phyloP scores from a whole-genome alignment of 495 filamentous ascomycete species.

The Viridothelium virens region DNA sequence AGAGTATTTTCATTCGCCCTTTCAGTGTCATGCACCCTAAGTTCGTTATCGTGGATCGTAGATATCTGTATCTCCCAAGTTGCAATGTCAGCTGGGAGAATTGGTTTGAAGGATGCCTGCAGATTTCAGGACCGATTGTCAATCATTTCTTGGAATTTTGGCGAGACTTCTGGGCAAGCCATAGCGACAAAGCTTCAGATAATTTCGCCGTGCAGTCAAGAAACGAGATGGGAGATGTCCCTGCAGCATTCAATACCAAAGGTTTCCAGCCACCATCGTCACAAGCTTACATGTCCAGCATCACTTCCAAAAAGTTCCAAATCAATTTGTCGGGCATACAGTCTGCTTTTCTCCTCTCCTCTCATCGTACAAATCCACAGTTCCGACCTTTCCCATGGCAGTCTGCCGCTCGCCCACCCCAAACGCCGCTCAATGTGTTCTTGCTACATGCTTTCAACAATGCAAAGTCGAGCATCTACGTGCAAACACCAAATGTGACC shows the following conservation, averaged over 20 bases:
- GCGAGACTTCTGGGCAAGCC: constrained; percentile 43
- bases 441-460: constrained; percentile 46
- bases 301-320: background rate
- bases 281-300: background rate
- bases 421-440: constrained; percentile 60
- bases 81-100: constrained; percentile 70
- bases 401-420: constrained; percentile 39
- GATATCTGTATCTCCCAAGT: constrained; percentile 53
- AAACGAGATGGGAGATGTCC: background rate
- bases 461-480: constrained; percentile 47
- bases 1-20: constrained; percentile 63
- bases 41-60: constrained; percentile 61
- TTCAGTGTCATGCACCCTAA: constrained; percentile 75
- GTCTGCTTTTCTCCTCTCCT: constrained; percentile 52
- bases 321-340: background rate
- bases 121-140: constrained; percentile 50
- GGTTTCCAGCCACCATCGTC: background rate
- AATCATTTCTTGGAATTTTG: constrained; percentile 52
- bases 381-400: constrained; percentile 43
- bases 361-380: constrained; percentile 55
- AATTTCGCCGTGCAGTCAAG: background rate
- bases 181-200: background rate
- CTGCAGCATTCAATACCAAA: background rate
- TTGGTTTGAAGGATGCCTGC: constrained; percentile 65
- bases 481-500: constrained; percentile 69